phyloP scores from a whole-genome alignment of 129 eudicot genomes.

The Silybum marianum region DNA sequence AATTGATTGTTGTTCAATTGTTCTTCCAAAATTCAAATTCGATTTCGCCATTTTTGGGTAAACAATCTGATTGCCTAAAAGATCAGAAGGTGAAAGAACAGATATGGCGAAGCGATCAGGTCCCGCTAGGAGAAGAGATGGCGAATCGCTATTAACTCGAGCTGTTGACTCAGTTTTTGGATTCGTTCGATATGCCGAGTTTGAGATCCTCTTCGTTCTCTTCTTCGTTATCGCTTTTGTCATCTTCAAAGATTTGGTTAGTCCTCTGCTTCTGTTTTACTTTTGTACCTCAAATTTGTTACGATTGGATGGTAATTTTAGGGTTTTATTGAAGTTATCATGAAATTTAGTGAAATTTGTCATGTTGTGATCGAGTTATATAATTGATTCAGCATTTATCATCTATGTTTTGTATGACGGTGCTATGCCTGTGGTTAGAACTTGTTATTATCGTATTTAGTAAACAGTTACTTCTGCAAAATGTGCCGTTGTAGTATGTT shows the following conservation, averaged over 20 bases:
- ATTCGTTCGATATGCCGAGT: conserved; percentile 81
- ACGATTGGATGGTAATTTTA: not conserved
- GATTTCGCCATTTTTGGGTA: conserved; percentile 5
- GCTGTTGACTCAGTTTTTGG: conserved; percentile 64
- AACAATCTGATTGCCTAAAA: not conserved
- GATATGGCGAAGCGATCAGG: conserved; percentile 51
- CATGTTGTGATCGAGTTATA: not conserved
- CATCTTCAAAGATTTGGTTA: conserved; percentile 90
- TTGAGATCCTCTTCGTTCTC: conserved; percentile 89
- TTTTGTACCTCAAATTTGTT: not conserved
- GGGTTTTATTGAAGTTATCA: conserved; percentile 20
- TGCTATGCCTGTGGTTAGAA: not conserved
- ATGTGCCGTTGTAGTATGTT: conserved; percentile 11
- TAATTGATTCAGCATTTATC: not conserved
- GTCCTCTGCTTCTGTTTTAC: conserved; percentile 13
- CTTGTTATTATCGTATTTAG: not conserved
- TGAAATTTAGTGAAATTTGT: not conserved
- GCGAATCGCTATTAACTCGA: conserved; percentile 62
- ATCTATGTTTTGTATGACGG: not conserved
- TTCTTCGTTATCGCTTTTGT: conserved; percentile 72
- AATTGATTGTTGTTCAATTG: not conserved
- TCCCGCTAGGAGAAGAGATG: conserved; percentile 41
- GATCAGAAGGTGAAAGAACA: conserved; percentile 6
- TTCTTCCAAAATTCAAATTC: conserved; percentile 3
- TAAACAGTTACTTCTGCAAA: not conserved